Base-by-base conservation (phyloP, 169 alveolate species). In the Plasmodium relictum region DNA sequence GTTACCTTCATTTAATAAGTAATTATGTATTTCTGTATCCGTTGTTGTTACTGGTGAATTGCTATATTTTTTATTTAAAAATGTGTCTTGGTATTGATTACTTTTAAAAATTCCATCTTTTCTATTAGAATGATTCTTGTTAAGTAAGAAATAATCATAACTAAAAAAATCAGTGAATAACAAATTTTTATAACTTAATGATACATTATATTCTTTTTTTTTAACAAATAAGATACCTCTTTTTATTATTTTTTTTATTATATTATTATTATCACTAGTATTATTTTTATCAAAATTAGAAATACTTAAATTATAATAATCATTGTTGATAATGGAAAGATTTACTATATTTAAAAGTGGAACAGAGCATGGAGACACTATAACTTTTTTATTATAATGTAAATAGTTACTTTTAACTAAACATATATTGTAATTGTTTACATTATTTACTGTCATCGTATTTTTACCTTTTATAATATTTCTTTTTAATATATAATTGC, bases 191-290 rank as follows among this genome's bases (percentile, higher is more conserved):
- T 31, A 31, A 31, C 3, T 31, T 31, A 31, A 31, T 31, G 39
- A 31, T 31, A 31, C 16, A 16, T 41, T 70, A 45, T 59, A 61
- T 71, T 86, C 92, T 9, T 24, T 62, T 52, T 52, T 86, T 41
- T 86, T 86, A 59, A 86, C 92, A 73, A 86, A 86, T 63, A 86
- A 8, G 31, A 86, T 71, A 10, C 92, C 92, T 52, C 74, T 71
- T 14, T 61, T 86, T 31, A 86, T 86, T 42, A 86, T 86, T 59
- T 52, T 69, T 45, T 62, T 86, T 52, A 86, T 65, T 45, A 58
- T 44, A 59, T 71, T 62, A 48, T 5, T 69, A 50, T 42, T 41
- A 12, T 16, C 24, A 7, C 41, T 8, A 44, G 14, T 20, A 31
- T 16, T 16, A 37, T 14, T 14, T 52, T 24, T n/a, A 42, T 50